Base-by-base conservation (phyloP, 768 basidiomycete species). In the Nidula microcarpa region DNA sequence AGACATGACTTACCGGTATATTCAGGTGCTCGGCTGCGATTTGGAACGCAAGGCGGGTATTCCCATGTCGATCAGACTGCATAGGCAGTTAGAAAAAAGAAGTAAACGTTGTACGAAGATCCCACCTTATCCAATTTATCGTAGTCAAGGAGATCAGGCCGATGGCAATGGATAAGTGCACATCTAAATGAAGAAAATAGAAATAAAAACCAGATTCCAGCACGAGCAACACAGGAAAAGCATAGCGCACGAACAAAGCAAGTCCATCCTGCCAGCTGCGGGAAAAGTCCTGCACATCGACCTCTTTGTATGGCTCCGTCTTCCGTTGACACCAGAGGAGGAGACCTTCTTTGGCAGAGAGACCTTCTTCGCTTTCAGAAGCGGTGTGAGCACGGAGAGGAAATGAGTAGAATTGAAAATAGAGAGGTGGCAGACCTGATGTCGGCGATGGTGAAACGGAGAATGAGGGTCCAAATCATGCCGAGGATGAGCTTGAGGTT, bases 241-340 rank as follows among this genome's bases (percentile, higher is more conserved):
- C 32, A 49, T 50, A 57, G 57, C 60, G 50, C 44, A 82, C 88
- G 65, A 69, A 94, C 95, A 99, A 74, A 37, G 96, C 96, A 54
- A 98, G 82, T 43, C 97, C 97, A 68, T 98, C 94, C 35, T 87
- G 87, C 90, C 94, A 99, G 65, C 91, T 94, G 37, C 80, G 65
- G 11, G 93, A 90, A 66, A 99, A 99, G 64, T 98, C 92, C 71
- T 92, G 86, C 13, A 99, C 92, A 53, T 98, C 73, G 10, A 98
- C 94, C 62, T 96, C 92, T 57, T 82, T 82, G 72, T 99, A 98
- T 0, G 86, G 84, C 34, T 80, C 84, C 0, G 97, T 99, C 71
- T 96, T 97, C 51, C 97, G 85, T 65, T 98, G 97, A 74, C 95
- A 97, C 97, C 97, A 99, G 3, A 99, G 81, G 4, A 99, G 75